Conservation (phyloP, 2,329 filamentous ascomycete genomes). For the Microcyclosporella mali region DNA sequence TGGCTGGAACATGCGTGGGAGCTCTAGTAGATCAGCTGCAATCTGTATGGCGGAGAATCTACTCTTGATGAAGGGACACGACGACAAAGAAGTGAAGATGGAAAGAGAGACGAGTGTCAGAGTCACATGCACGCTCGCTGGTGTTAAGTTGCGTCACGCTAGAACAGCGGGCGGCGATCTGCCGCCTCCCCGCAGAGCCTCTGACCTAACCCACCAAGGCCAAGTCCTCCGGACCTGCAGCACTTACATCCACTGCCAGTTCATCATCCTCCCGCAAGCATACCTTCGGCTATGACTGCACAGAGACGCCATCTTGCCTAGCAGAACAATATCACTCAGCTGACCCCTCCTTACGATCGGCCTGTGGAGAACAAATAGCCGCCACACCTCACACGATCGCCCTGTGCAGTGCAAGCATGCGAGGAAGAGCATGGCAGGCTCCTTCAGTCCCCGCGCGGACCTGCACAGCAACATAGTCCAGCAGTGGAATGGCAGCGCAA, state of each 20-base stretch:
- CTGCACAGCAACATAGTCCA: slow-evolving; percentile 26
- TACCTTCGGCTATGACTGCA: no score
- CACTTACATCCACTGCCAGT: no score
- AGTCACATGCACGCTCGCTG: slow-evolving; percentile 12
- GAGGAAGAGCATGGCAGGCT: slow-evolving; percentile 17
- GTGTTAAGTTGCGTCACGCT: neutral
- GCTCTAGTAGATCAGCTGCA: neutral
- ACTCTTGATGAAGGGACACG: neutral
- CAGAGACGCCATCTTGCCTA: no score
- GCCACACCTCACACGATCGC: no score
- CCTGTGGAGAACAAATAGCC: no score
- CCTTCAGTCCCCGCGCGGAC: slow-evolving; percentile 21
- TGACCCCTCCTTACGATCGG: no score
- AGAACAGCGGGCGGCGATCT: neutral
- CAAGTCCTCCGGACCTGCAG: neutral
- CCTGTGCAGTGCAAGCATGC: slow-evolving; percentile 12
- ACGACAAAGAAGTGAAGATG: neutral
- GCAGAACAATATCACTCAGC: no score
- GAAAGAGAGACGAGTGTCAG: neutral
- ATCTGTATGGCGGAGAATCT: neutral
- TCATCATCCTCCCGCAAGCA: no score
- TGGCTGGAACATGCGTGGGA: no score
- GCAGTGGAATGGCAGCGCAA: slow-evolving; percentile 20
- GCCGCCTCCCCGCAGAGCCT: slow-evolving; percentile 6
- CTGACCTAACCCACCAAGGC: neutral